Evolutionary conservation across 2,329 filamentous ascomycete genomes (phyloP).

Genomic region (Talaromyces pinophilus): DNA sequence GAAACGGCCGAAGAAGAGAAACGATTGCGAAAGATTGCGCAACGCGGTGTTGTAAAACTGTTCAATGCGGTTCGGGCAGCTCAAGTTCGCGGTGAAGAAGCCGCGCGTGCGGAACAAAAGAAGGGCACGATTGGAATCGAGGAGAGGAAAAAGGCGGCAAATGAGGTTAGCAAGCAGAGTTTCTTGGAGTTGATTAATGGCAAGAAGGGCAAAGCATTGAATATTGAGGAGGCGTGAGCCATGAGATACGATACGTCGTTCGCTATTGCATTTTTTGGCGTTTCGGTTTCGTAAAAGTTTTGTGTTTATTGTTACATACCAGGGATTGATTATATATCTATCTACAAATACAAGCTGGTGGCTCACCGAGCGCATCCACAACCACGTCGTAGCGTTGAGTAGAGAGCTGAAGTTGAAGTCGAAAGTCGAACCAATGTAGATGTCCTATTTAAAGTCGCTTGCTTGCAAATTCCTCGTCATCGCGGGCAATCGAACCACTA

Average conservation of each 20-base stretch:
- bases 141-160: slow-evolving; percentile 81
- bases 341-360: slow-evolving; percentile 23
- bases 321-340: slow-evolving; percentile 10
- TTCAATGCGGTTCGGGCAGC: slow-evolving; percentile 95
- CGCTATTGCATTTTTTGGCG: slow-evolving; percentile 26
- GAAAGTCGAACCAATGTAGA: neutral
- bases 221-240: slow-evolving; percentile 47
- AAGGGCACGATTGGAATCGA: slow-evolving; percentile 76
- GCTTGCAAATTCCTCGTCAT: slow-evolving; percentile 97
- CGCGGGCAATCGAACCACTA: slow-evolving; percentile 79
- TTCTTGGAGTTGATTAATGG: slow-evolving; percentile 81
- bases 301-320: slow-evolving; percentile 11
- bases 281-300: slow-evolving; percentile 22
- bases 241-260: slow-evolving; percentile 12
- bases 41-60: slow-evolving; percentile 90
- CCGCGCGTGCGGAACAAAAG: slow-evolving; percentile 65
- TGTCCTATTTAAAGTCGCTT: slow-evolving; percentile 68
- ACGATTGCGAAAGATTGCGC: slow-evolving; percentile 79
- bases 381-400: slow-evolving; percentile 15
- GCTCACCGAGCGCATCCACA: slow-evolving; percentile 4
- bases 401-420: slow-evolving; percentile 19
- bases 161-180: slow-evolving; percentile 95
- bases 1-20: slow-evolving; percentile 70
- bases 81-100: slow-evolving; percentile 82
- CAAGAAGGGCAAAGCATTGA: slow-evolving; percentile 53